phyloP scores from a whole-genome alignment of 75 land plant species.

The Sequoiadendron giganteum region DNA sequence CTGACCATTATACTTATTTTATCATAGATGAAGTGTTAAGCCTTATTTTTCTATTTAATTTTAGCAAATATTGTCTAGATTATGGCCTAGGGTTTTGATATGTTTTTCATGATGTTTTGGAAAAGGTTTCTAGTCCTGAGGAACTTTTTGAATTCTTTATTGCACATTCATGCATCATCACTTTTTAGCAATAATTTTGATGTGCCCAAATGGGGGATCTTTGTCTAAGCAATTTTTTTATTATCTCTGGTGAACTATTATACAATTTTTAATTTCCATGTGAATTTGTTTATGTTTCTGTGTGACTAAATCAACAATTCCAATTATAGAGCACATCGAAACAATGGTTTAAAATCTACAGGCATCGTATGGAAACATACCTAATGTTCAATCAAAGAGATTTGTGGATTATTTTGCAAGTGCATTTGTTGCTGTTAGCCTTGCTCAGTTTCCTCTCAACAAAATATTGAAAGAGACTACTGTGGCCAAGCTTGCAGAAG shows the following conservation, averaged over 20 bases:
- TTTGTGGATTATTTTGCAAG: conserved; percentile 91
- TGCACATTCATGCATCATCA: neutral
- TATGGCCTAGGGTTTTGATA: neutral
- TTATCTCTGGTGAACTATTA: neutral
- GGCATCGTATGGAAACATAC: conserved; percentile 56
- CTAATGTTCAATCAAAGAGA: conserved; percentile 79
- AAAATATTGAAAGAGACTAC: conserved; percentile 82
- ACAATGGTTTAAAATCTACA: conserved; percentile 20
- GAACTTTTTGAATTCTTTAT: too few relatives aligned
- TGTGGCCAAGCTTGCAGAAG: conserved; percentile 69
- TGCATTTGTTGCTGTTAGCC: conserved; percentile 56
- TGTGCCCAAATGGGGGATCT: neutral
- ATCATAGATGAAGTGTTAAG: neutral
- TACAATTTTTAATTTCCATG: neutral
- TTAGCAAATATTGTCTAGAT: neutral
- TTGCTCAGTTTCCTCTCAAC: conserved; percentile 76
- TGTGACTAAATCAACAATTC: neutral
- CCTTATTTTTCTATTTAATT: neutral
- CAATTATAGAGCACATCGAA: neutral
- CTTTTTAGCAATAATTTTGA: neutral
- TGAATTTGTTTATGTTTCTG: neutral
- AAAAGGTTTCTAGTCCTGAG: too few relatives aligned
- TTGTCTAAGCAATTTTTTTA: neutral
- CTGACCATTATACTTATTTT: too few relatives aligned
- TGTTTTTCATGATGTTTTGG: too few relatives aligned